phyloP scores from a whole-genome alignment of 169 alveolate species.

The Eimeria zaria region DNA sequence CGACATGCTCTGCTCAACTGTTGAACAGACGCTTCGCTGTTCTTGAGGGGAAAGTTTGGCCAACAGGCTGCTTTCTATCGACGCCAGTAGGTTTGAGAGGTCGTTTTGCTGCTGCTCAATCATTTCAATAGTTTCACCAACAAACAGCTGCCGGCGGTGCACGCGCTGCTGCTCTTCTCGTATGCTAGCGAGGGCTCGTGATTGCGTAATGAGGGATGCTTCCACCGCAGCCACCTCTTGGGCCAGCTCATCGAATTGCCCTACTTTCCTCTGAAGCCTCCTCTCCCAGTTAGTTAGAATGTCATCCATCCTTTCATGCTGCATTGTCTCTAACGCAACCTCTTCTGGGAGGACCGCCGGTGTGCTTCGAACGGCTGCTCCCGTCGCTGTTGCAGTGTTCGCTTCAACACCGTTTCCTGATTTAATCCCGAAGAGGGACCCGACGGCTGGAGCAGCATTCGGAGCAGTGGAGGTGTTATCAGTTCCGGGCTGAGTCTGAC shows the following conservation, averaged over 20 bases:
- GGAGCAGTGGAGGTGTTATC: background rate
- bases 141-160: conserved; percentile 77
- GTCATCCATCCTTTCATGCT: conserved; percentile 83
- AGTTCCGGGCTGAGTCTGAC: conserved; percentile 42
- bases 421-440: conserved; percentile 38
- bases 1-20: conserved; percentile 74
- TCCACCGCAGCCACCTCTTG: conserved; percentile 83
- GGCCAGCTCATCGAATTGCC: conserved; percentile 78
- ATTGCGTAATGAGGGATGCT: conserved; percentile 71
- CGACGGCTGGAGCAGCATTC: background rate
- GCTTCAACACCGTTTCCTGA: conserved; percentile 26
- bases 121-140: conserved; percentile 74
- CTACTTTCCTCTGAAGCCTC: conserved; percentile 81
- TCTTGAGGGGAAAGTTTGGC: conserved; percentile 54
- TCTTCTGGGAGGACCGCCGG: conserved; percentile 75
- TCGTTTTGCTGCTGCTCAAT: conserved; percentile 82
- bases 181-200: conserved; percentile 58
- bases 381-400: conserved; percentile 4
- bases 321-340: conserved; percentile 82
- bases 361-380: background rate
- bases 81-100: conserved; percentile 50
- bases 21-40: conserved; percentile 40
- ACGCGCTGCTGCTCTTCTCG: conserved; percentile 79
- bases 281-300: conserved; percentile 78
- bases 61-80: conserved; percentile 74